Evolutionary conservation across 2,329 filamentous ascomycete species (phyloP), one percentile per base, ranked within the genome.

Genomic region (Aspergillus sp.): DNA sequence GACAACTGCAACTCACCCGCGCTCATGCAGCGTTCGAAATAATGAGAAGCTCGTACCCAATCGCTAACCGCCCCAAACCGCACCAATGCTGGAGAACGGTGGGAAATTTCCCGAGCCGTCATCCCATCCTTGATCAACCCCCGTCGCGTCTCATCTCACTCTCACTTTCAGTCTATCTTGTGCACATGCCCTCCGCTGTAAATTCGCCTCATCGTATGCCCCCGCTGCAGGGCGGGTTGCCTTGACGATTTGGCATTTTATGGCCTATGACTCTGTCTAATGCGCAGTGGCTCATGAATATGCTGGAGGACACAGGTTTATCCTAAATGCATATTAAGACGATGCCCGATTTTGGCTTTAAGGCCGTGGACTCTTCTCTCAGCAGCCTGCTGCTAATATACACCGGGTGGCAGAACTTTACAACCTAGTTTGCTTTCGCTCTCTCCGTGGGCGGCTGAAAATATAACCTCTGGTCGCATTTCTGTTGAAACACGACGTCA

Each of bases 41-140:
- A 56, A 54, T 58, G 33, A 55, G 57, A 61, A 27, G 30, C 41
- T 54, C 56, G 53, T 50, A 37, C 60, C 63, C 63, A 65, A 65
- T 65, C 62, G 57, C 61, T 65, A 65, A 52, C 57, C 59, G 62
- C 62, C 57, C 46, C 54, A 49, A 54, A 56, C 33, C 53, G 46
- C 52, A 49, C 57, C 56, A 47, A 51, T 27, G 24, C 51, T 50
- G 40, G 37, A 62, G 56, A 53, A 51, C 47, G 45, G 54, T 57
- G 33, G 57, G 53, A 59, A 44, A 50, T 34, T 53, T 34, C 41
- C 54, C 51, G 57, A 61, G 50, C 52, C 53, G 54, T 57, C 56
- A 55, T 52, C 34, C 53, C 57, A 42, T 57, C 44, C 51, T 57
- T 51, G 57, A 42, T 55, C 48, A 50, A 53, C 45, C 33, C 49